phyloP scores from a whole-genome alignment of 2,329 filamentous ascomycete species.

The Pestalotiopsis sp. region DNA sequence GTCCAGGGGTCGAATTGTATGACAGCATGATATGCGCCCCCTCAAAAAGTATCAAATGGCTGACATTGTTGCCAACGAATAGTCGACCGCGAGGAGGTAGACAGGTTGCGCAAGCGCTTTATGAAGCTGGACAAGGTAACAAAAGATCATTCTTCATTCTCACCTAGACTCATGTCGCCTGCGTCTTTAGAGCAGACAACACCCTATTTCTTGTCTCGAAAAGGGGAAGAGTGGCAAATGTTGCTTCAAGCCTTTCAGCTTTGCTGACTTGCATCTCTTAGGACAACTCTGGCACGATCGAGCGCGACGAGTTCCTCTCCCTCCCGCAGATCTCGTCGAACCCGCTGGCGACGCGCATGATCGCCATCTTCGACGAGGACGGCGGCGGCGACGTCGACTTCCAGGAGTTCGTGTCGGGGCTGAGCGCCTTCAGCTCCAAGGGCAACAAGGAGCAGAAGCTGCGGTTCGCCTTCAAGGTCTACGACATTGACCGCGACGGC shows the following conservation, averaged over 20 bases:
- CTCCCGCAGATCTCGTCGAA: slow-evolving; percentile 98
- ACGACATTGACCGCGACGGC: slow-evolving; percentile 98
- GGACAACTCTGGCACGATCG: slow-evolving; percentile 98
- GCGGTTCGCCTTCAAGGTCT: slow-evolving; percentile 97
- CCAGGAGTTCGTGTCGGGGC: slow-evolving; percentile 94
- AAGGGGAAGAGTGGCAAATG: background rate
- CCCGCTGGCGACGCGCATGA: slow-evolving; percentile 96
- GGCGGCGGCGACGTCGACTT: slow-evolving; percentile 98
- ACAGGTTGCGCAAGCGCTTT: slow-evolving; percentile 92
- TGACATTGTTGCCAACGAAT: slow-evolving; percentile 14
- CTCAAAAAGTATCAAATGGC: slow-evolving; percentile 5
- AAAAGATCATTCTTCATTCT: background rate
- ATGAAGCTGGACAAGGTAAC: slow-evolving; percentile 98
- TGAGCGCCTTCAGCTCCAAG: slow-evolving; percentile 95
- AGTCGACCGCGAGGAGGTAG: slow-evolving; percentile 98
- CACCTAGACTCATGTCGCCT: background rate
- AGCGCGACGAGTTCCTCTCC: slow-evolving; percentile 96
- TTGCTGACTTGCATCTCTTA: slow-evolving; percentile 38
- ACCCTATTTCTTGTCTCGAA: background rate
- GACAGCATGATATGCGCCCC: slow-evolving; percentile 21
- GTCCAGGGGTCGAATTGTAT: slow-evolving; percentile 96
- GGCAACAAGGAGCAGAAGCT: slow-evolving; percentile 99
- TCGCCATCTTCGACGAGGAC: slow-evolving; percentile 98
- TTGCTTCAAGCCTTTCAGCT: background rate
- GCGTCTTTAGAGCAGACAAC: too few relatives aligned